Conservation (phyloP, 2,329 filamentous ascomycete species). For the Hawksworthiomyces lignivorus region DNA sequence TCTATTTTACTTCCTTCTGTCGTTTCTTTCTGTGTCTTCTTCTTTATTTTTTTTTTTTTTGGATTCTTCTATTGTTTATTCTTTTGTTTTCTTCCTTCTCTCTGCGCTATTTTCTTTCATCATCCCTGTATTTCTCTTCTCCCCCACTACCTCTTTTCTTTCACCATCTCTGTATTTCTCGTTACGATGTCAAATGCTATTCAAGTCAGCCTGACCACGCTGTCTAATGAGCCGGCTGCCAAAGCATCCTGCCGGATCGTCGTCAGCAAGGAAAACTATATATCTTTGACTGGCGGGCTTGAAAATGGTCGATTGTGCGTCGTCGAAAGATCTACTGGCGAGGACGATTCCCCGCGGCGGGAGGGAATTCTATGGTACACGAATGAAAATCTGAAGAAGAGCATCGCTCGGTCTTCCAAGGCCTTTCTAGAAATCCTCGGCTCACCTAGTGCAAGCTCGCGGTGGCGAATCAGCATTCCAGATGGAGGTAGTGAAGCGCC, state of each 20-base stretch:
- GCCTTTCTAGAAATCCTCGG: conserved; percentile 64
- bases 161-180: neutral
- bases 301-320: conserved; percentile 14
- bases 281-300: conserved; percentile 14
- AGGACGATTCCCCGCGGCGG: conserved; percentile 5
- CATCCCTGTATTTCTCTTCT: no score
- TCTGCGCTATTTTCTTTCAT: no score
- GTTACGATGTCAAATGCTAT: conserved; percentile 7
- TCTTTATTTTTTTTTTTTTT: no score
- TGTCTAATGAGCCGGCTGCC: conserved; percentile 8
- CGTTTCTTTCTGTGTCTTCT: no score
- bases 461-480: conserved; percentile 47
- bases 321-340: conserved; percentile 8
- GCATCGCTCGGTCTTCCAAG: conserved; percentile 54
- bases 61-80: no score
- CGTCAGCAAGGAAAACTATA: conserved; percentile 16
- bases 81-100: no score
- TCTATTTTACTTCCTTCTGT: no score
- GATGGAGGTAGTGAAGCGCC: conserved; percentile 31
- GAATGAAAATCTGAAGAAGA: conserved; percentile 18
- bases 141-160: neutral
- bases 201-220: conserved; percentile 6
- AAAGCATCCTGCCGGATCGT: conserved; percentile 11
- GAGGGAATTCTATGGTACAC: conserved; percentile 13
- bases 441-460: conserved; percentile 65